Evolutionary conservation across 306 rosid genomes (phyloP), one percentile per base, ranked within the genome.

Genomic region (Aeschynomene evenia): DNA sequence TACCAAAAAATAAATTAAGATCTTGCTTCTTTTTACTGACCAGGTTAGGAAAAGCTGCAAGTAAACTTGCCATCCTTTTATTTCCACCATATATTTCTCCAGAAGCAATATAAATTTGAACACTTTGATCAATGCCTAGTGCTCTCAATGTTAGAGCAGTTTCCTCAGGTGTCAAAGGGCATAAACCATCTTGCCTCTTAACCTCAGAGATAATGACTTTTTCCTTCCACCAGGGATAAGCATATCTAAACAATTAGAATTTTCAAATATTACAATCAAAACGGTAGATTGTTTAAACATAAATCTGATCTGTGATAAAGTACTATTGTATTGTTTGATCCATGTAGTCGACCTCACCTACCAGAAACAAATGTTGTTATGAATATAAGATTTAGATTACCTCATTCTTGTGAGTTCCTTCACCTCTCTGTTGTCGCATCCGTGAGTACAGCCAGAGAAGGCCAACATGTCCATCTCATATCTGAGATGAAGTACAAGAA

Each of bases 381-480:
- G n/a, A n/a, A 46, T 56, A 23, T 51, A 42, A 22, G 13, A 39
- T 15, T 54, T 45, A 24, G 8, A 40, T 56, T 78, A 87, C 99
- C 99, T 89, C 97, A 94, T 81, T 77, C 64, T 83, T 15, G 92
- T 86, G 74, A 89, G 95, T 77, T 89, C 92, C 61, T 87, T 88
- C 36, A 72, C 89, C 76, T 94, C 97, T 22, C 62, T 53, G 8
- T 16, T 59, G 70, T 55, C 85, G 81, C 99, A 94, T 59, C 97
- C 96, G 42, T 80, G 89, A 33, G 91, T 83, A 55, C 99, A 91
- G 77, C 99, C 99, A 51, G 99, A 91, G 82, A 94, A 94, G 48
- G 99, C 87, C 46, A 94, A 73, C 99, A 91, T 94, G 70, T 94
- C 99, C 99, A 94, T 94, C 78, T 94, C 97, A 59, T 94, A 94